A percentile compares a stretch with the other conserved stretches of the same genome.
Evolutionary conservation across 1,139 yeast genomes (phyloP).

Genomic region (Taiozyma sp.): DNA sequence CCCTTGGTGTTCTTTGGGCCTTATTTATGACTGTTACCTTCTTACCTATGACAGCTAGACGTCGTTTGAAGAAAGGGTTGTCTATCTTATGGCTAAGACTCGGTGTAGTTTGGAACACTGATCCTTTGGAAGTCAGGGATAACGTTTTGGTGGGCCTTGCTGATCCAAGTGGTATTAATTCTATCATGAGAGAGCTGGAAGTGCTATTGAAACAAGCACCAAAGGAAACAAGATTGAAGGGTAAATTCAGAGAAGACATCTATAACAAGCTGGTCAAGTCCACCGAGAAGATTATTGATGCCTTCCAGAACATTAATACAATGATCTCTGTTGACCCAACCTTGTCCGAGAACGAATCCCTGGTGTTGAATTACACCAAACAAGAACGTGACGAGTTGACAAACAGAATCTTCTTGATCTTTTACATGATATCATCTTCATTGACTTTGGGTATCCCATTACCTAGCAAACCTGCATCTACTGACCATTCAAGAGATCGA

Average conservation of each 20-base stretch:
- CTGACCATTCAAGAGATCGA: slow-evolving; percentile 69
- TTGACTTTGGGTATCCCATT: slow-evolving; percentile 70
- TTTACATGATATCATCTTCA: slow-evolving; percentile 76
- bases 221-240: slow-evolving; percentile 68
- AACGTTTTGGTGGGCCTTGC: slow-evolving; percentile 42
- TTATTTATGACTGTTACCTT: slow-evolving; percentile 54
- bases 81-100: slow-evolving; percentile 70
- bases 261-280: slow-evolving; percentile 47
- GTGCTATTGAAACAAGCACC: slow-evolving; percentile 66
- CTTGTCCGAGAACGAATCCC: slow-evolving; percentile 48
- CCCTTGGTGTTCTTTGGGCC: slow-evolving; percentile 76
- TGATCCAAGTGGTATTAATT: slow-evolving; percentile 48
- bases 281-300: slow-evolving; percentile 66
- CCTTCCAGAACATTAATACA: slow-evolving; percentile 65
- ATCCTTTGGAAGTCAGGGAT: slow-evolving; percentile 35
- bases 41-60: slow-evolving; percentile 72
- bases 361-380: slow-evolving; percentile 49
- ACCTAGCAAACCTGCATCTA: slow-evolving; percentile 72
- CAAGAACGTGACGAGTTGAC: slow-evolving; percentile 64
- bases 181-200: slow-evolving; percentile 57
- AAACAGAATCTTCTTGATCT: slow-evolving; percentile 63
- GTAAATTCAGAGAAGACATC: slow-evolving; percentile 53
- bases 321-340: slow-evolving; percentile 59
- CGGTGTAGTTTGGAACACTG: slow-evolving; percentile 79
- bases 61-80: slow-evolving; percentile 57